Base-by-base conservation (phyloP, 768 basidiomycete species). In the Calocera cornea region DNA sequence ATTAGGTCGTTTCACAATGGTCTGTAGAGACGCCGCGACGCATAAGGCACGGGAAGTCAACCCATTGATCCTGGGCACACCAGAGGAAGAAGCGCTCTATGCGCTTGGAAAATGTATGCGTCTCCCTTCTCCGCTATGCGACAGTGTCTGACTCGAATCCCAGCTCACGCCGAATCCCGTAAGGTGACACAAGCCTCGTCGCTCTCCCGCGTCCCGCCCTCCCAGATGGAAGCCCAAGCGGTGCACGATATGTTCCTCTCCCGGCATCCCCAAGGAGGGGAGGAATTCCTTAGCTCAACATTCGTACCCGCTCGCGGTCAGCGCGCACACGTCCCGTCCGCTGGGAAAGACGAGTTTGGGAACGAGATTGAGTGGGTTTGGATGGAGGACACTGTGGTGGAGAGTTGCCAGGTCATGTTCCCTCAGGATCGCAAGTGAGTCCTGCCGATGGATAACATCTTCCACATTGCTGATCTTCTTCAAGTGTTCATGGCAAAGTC, bases 1-100 rank as follows among this genome's bases (percentile, higher is more conserved):
- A 47, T 2, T 63, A 90, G 91, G 92, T n/a, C 84, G 90, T n/a
- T 93, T 93, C 78, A 87, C 87, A 0, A 93, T 93, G 90, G 90
- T 92, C 7, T 91, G 89, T 73, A 79, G 90, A 67, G 86, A 92
- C 72, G 83, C 87, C 0, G 74, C 75, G 16, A 88, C 88, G 1
- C 84, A 87, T 69, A 82, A 80, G 64, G 85, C 90, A 0, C 78
- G 81, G 40, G 76, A 81, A 10, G 85, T 93, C 29, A 87, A 88
- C 70, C 83, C 83, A 8, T 78, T 94, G 16, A 75, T 81, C 7
- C 78, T 87, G 31, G 76, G 80, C 19, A 85, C 84, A 0, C 76
- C 82, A 1, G 88, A 89, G 71, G 90, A 92, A 74, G 75, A 81
- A 33, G 78, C 79, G 1, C 77, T 92, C 27, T 83, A 82, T 71